Conservation (phyloP, 1,284 basidiomycete species). For the Cryptococcus floricola region DNA sequence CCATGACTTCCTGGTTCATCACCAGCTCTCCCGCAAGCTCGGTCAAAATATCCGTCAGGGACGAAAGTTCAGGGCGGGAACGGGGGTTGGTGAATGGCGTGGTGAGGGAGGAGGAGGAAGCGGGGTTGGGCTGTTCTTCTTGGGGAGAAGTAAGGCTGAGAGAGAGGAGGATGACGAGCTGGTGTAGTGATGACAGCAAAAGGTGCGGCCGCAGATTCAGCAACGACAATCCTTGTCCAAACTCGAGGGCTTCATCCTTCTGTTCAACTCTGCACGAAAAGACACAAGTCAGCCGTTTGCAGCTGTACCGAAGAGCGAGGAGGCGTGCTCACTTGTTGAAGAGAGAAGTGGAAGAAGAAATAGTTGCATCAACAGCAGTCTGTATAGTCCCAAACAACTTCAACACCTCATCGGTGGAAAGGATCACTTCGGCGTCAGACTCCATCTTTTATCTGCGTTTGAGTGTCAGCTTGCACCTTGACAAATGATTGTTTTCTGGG, state of each 20-base stretch:
- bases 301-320: not conserved
- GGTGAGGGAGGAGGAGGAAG: slow-evolving; percentile 19
- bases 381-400: slow-evolving; percentile 39
- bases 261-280: slow-evolving; percentile 19
- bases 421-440: slow-evolving; percentile 19
- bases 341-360: slow-evolving; percentile 34
- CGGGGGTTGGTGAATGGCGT: slow-evolving; percentile 10
- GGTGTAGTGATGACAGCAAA: slow-evolving; percentile 82
- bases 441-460: slow-evolving; percentile 12
- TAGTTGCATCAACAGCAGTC: slow-evolving; percentile 41
- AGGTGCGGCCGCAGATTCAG: slow-evolving; percentile 83
- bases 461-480: not conserved
- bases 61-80: slow-evolving; percentile 2
- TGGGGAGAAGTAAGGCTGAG: slow-evolving; percentile 45
- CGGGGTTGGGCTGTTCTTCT: slow-evolving; percentile 5
- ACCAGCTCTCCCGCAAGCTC: slow-evolving; percentile 38
- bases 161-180: slow-evolving; percentile 70
- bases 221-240: slow-evolving; percentile 79
- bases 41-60: not conserved
- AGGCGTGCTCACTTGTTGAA: slow-evolving; percentile 37
- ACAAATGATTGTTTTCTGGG: not conserved
- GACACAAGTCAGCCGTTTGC: not conserved
- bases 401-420: slow-evolving; percentile 30
- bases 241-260: slow-evolving; percentile 56
- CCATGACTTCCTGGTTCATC: slow-evolving; percentile 51